phyloP scores from a whole-genome alignment of 2,329 filamentous ascomycete genomes.

The Ophiostoma pallidulum region DNA sequence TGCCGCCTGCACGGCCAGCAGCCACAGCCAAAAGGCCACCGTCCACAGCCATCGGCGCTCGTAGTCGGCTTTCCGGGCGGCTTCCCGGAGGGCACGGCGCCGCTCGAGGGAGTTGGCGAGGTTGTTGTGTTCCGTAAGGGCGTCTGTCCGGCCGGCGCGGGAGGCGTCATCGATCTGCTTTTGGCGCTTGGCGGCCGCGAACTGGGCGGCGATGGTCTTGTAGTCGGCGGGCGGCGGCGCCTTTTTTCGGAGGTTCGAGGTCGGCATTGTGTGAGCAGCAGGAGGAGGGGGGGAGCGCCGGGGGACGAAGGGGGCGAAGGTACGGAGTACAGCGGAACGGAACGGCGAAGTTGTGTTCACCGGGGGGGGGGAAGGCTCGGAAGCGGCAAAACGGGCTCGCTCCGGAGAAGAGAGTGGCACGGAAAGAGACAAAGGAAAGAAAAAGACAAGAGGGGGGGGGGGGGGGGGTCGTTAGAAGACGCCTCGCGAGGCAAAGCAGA shows the following conservation, averaged over 20 bases:
- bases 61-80: constrained; percentile 38
- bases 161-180: constrained; percentile 33
- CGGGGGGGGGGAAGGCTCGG: no score
- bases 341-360: no score
- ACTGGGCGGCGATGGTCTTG: constrained; percentile 44
- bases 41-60: constrained; percentile 48
- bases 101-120: constrained; percentile 30
- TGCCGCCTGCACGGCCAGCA: constrained; percentile 64
- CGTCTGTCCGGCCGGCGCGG: constrained; percentile 23
- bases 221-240: constrained; percentile 31
- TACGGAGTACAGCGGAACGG: no score
- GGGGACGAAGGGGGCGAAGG: neutral
- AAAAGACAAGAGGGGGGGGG: neutral
- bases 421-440: neutral
- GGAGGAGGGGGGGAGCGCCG: neutral
- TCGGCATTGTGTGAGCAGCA: constrained; percentile 10
- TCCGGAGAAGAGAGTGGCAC: neutral
- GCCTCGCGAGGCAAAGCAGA: constrained; percentile 7
- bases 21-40: constrained; percentile 58
- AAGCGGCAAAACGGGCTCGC: no score
- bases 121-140: constrained; percentile 14
- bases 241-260: constrained; percentile 19
- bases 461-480: neutral
- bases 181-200: constrained; percentile 42
- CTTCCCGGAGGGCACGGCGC: constrained; percentile 38